Base-by-base conservation (phyloP, 805 yeast species). In the Zygotorulaspora chibaensis region DNA sequence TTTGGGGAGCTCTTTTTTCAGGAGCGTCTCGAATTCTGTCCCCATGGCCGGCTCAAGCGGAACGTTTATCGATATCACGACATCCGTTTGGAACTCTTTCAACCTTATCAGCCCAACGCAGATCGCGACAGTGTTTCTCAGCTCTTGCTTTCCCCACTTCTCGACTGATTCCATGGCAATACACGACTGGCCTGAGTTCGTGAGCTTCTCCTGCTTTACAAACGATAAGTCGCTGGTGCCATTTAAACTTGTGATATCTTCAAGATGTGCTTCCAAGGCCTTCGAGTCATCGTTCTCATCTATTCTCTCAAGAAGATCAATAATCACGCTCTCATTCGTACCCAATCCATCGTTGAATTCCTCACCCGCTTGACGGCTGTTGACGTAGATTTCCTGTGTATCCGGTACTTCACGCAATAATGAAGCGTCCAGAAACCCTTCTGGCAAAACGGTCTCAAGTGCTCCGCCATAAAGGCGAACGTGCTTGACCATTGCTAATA, bases 311-410 rank as follows among this genome's bases (percentile, higher is more conserved):
- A 84, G 62, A 12, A 84, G 61, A 50, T 84, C 93, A 15, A 84
- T 58, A n/a, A 84, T 80, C 8, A 84, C 60, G 13, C 84, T 76
- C 52, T 75, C 80, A 43, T 81, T 77, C 38, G 65, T 54, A 34
- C 65, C 64, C 38, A 72, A 58, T 39, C 52, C 70, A 60, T 56
- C 69, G 35, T 61, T 67, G 11, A 66, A 52, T 10, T 69, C 57
- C 37, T 65, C 65, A 3, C 49, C 48, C 13, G 62, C 61, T 7
- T 64, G 62, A 6, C 69, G 55, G 11, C 65, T 57, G 41, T 74
- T 74, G 2, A 90, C 79, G 63, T 77, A 93, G 20, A 91, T 96
- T 63, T 91, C 99, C 62, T 93, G 98, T 1, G 89, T 81, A 58
- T 93, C 97, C 0, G 99, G 98, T 2, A 93, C 79, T 49, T 87